Conservation (phyloP, 2,329 filamentous ascomycete genomes). For the Curvularia sp. region DNA sequence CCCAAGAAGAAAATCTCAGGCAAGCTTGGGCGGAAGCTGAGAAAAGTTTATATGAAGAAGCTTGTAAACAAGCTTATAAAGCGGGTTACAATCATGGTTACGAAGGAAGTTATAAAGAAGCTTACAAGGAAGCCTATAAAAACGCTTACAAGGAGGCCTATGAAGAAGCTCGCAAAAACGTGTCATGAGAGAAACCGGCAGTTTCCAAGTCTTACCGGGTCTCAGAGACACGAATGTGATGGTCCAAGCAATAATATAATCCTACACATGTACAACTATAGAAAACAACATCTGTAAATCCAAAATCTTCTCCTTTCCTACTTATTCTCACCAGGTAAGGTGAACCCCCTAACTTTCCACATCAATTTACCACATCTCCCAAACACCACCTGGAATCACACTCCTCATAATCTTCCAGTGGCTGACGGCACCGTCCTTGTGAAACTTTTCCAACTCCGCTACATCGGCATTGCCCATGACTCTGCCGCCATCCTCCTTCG, state of each 20-base stretch:
- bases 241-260: neutral
- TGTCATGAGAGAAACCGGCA: too few species aligned
- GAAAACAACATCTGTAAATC: neutral
- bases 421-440: slow-evolving; percentile 76
- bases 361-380: slow-evolving; percentile 77
- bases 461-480: slow-evolving; percentile 70
- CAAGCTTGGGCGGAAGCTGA: too few species aligned
- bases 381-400: slow-evolving; percentile 78
- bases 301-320: neutral
- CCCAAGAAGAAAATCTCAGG: too few species aligned
- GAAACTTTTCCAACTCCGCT: slow-evolving; percentile 71
- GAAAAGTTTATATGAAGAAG: too few species aligned
- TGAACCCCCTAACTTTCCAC: neutral
- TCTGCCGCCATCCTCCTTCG: slow-evolving; percentile 52
- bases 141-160: too few species aligned
- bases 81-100: too few species aligned
- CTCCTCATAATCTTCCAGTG: slow-evolving; percentile 94
- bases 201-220: too few species aligned
- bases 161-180: too few species aligned
- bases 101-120: too few species aligned
- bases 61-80: too few species aligned
- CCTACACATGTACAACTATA: neutral
- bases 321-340: neutral
- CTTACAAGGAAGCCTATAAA: too few species aligned
- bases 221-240: neutral